Percentiles rank a stretch among this genome's conserved stretches.
These are phyloP conservation scores for Claviceps quebecensis DNA, from an alignment of 2,329 filamentous ascomycete genomes.

Conservation along the genomic window DNA sequence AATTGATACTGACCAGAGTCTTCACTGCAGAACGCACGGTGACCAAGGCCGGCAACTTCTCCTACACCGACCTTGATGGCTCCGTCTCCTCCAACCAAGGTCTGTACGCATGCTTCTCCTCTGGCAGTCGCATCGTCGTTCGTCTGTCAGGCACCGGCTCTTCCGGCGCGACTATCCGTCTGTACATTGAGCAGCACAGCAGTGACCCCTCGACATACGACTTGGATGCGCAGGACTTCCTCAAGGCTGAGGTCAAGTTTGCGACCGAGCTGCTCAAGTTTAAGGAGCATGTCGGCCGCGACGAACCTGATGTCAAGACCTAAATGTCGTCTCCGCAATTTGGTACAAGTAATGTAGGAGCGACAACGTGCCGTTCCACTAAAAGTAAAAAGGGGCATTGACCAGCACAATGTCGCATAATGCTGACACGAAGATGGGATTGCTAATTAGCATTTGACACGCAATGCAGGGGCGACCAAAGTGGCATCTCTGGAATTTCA, in stretches of 20 bases:
- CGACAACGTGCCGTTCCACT: no score
- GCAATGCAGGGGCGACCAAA: no score
- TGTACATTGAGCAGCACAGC: slow-evolving; percentile 96
- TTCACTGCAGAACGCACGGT: slow-evolving; percentile 53
- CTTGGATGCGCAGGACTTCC: slow-evolving; percentile 81
- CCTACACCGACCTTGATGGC: slow-evolving; percentile 96
- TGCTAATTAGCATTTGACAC: no score
- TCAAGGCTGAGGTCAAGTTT: slow-evolving; percentile 77
- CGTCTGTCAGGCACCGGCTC: slow-evolving; percentile 90
- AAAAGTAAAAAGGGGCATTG: no score
- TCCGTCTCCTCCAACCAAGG: slow-evolving; percentile 94
- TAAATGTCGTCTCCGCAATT: slow-evolving; percentile 25
- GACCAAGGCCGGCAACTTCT: slow-evolving; percentile 84
- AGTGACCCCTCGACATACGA: slow-evolving; percentile 64
- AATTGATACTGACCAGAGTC: slow-evolving; percentile 2
- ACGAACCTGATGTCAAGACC: slow-evolving; percentile 93
- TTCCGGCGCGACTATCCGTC: slow-evolving; percentile 86
- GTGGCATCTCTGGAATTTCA: no score
- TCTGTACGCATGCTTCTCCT: slow-evolving; percentile 85
- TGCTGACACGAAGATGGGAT: no score
- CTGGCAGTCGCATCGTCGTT: slow-evolving; percentile 88
- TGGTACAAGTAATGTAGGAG: no score
- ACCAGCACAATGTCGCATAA: background rate
- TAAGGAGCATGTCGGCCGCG: slow-evolving; percentile 83
- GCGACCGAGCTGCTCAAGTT: slow-evolving; percentile 79